phyloP scores from a whole-genome alignment of 2,329 filamentous ascomycete species.

The Epichloe sibirici region DNA sequence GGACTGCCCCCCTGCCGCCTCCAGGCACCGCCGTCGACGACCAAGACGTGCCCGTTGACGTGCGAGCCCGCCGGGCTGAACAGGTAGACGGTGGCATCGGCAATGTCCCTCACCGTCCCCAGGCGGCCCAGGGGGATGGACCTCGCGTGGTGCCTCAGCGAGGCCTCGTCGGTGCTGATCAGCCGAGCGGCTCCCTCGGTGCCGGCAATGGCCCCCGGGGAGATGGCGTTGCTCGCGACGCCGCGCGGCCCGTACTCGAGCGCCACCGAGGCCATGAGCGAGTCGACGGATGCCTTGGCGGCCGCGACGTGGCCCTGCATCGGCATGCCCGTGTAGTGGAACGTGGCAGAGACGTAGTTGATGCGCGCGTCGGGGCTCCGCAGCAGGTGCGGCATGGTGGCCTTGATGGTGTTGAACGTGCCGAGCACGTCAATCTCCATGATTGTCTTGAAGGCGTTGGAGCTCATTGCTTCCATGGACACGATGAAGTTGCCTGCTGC shows the following conservation, averaged over 20 bases:
- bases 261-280: constrained; percentile 64
- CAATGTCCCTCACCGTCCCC: constrained; percentile 76
- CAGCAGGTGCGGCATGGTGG: constrained; percentile 70
- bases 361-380: constrained; percentile 70
- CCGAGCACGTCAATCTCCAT: constrained; percentile 94
- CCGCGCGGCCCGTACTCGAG: constrained; percentile 86
- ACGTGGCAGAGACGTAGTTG: constrained; percentile 78
- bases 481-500: constrained; percentile 94
- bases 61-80: constrained; percentile 80
- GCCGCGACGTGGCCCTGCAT: constrained; percentile 83
- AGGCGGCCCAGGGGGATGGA: constrained; percentile 61
- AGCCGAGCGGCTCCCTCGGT: constrained; percentile 71
- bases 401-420: constrained; percentile 90
- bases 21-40: constrained; percentile 56
- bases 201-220: constrained; percentile 72
- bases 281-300: constrained; percentile 84
- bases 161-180: constrained; percentile 25
- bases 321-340: constrained; percentile 80
- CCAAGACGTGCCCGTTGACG: constrained; percentile 70
- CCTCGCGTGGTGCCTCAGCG: constrained; percentile 22
- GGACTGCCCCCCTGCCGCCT: constrained; percentile 33
- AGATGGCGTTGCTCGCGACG: constrained; percentile 76
- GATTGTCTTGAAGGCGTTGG: constrained; percentile 89
- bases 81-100: constrained; percentile 81
- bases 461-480: constrained; percentile 65